Base-by-base conservation (phyloP, 2,329 filamentous ascomycete genomes). In the Magnaporthiopsis rhizophila region DNA sequence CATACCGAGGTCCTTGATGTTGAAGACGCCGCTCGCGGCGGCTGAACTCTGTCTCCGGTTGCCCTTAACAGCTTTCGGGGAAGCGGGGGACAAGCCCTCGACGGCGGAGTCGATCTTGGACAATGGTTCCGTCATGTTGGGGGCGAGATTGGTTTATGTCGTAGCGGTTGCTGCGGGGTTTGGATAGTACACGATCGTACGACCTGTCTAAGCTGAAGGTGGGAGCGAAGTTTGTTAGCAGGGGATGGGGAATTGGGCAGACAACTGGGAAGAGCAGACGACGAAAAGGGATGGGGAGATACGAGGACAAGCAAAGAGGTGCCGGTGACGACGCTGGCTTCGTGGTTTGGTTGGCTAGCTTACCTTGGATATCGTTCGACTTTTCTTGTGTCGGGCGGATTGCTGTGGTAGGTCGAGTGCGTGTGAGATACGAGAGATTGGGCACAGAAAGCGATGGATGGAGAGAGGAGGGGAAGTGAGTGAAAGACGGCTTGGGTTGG, bases 51-150 rank as follows among this genome's bases (percentile, higher is more conserved):
- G 80, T 78, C 92, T 86, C 71, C 88, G 84, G 74, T 89, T 84
- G 69, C 79, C 78, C 18, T 58, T 63, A 32, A 32, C 58, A 11
- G 92, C 88, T 74, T 88, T 85, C 65, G 84, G 81, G 45, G 89
- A 84, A 65, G 87, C 88, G 72, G 85, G 83, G 69, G 86, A 84
- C 72, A 93, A 78, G 77, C 91, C 91, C 75, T 92, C 88, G 74
- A 96, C 87, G 81, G 91, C 92, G 66, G 93, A 97, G 79, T 97
- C 93, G 81, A 97, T 87, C 83, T 96, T 96, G 79, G 85, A 84
- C 75, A 96, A 86, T 72, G 89, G 85, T 76, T 80, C 79, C 68
- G 79, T 73, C 75, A 78, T 77, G 72, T 67, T 76, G 69, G 65
- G 34, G 38, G 32, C 62, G 50, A 57, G 38, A 36, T 64, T 65